Conservation (phyloP, 139 green algal genomes). For the Auxenochlorella protothecoides region DNA sequence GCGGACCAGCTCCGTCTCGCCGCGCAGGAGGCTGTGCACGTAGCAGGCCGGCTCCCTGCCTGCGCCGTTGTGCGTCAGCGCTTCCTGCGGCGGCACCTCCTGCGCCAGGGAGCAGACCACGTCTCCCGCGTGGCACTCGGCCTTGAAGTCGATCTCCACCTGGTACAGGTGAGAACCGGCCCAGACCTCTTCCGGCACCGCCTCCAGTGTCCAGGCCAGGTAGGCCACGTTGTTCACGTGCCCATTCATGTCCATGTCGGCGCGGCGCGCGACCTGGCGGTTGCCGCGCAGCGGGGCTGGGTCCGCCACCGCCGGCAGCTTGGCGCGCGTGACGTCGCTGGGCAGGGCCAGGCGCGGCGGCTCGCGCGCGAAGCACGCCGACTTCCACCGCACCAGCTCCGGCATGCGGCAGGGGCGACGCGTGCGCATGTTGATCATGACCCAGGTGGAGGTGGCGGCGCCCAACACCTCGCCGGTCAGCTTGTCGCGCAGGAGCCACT, state of each 20-base stretch:
- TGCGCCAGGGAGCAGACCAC: background rate
- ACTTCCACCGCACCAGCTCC: slow-evolving; percentile 43
- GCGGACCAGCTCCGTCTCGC: too few relatives aligned
- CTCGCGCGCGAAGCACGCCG: slow-evolving; percentile 30
- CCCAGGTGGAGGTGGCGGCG: slow-evolving; percentile 77
- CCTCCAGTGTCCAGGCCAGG: slow-evolving; percentile 83
- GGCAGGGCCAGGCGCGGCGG: slow-evolving; percentile 16
- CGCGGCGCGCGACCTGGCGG: slow-evolving; percentile 54
- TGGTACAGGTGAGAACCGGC: slow-evolving; percentile 47
- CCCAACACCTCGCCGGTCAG: slow-evolving; percentile 52
- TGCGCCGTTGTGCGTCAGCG: background rate
- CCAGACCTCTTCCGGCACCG: slow-evolving; percentile 57
- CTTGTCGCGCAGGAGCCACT: slow-evolving; percentile 65
- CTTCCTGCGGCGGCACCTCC: background rate
- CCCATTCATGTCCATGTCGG: slow-evolving; percentile 95
- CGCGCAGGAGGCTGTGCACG: background rate
- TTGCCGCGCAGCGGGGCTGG: slow-evolving; percentile 13
- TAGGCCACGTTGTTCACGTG: slow-evolving; percentile 99
- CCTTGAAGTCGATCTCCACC: slow-evolving; percentile 85
- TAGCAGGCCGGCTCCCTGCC: slow-evolving; percentile 5
- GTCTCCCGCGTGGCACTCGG: slow-evolving; percentile 69
- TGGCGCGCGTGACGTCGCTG: slow-evolving; percentile 10
- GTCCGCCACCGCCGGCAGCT: slow-evolving; percentile 35
- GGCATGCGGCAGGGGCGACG: slow-evolving; percentile 65
- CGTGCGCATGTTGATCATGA: slow-evolving; percentile 81